Evolutionary conservation across 345 rosid species (phyloP).

Genomic region (Zanthoxylum bungeanum): DNA sequence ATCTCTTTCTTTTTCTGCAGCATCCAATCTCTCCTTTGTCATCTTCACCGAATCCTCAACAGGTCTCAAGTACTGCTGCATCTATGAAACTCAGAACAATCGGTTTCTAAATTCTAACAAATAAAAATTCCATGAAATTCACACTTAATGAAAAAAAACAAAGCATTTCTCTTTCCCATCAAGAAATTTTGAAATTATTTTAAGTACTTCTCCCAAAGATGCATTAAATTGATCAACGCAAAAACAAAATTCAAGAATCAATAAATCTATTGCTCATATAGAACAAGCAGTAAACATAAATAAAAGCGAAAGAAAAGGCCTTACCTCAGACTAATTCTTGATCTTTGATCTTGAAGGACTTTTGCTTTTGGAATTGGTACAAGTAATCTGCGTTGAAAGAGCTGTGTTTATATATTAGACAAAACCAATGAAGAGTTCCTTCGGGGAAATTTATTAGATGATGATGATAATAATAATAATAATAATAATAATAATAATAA

Average conservation of each 20-base stretch:
- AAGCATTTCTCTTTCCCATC: too few species aligned
- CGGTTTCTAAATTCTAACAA: background rate
- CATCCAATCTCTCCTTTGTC: too few species aligned
- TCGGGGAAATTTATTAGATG: background rate
- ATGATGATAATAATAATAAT: background rate
- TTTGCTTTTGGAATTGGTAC: background rate
- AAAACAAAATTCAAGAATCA: background rate
- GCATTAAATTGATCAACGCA: too few species aligned
- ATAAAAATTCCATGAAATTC: too few species aligned
- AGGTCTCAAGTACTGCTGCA: slow-evolving; percentile 28
- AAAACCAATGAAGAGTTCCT: background rate
- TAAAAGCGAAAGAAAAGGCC: background rate
- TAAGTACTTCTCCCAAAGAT: too few species aligned
- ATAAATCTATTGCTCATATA: background rate
- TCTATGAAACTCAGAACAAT: slow-evolving; percentile 13
- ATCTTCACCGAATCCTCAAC: slow-evolving; percentile 26
- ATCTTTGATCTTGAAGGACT: background rate
- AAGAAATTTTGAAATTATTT: too few species aligned
- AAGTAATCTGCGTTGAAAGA: too few species aligned
- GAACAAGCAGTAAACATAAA: background rate
- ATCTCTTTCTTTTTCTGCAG: slow-evolving; percentile 36
- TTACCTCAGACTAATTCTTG: background rate
- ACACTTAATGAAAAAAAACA: too few species aligned
- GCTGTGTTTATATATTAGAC: background rate
- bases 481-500: too few species aligned